Percentiles rank a stretch among this genome's conserved stretches.
These are phyloP conservation scores for Solanum tarijense DNA, from an alignment of 257 asterid species.

Conservation along the genomic window DNA sequence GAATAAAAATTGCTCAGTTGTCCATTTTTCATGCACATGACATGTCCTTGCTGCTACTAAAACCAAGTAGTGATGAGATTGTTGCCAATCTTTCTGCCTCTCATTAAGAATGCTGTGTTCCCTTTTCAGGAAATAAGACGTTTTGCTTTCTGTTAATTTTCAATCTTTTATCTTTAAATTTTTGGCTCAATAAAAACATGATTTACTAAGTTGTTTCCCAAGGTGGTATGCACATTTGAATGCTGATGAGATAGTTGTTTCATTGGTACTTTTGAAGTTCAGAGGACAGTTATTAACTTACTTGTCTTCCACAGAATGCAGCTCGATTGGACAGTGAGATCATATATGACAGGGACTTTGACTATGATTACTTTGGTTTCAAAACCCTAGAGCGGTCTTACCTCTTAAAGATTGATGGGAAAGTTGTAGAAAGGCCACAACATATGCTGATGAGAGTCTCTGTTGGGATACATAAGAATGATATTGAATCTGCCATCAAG, in stretches of 20 bases:
- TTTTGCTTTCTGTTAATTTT: background rate
- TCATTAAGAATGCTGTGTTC: background rate
- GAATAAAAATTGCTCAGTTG: background rate
- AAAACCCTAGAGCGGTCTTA: conserved; percentile 92
- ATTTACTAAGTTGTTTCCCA: background rate
- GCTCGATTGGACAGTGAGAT: conserved; percentile 86
- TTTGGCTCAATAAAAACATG: background rate
- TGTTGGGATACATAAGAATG: conserved; percentile 88
- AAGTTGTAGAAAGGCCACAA: conserved; percentile 94
- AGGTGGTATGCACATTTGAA: background rate
- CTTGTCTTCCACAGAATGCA: conserved; percentile 43
- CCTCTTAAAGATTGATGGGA: conserved; percentile 66
- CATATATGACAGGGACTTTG: conserved; percentile 88
- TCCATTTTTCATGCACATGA: background rate
- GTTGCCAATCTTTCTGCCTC: background rate
- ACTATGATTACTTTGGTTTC: conserved; percentile 89
- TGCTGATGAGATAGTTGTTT: background rate
- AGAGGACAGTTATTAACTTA: background rate
- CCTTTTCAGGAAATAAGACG: background rate
- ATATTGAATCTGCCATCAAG: conserved; percentile 59
- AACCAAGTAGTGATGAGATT: background rate
- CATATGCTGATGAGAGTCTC: conserved; percentile 98
- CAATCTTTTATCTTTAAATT: background rate
- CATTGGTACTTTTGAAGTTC: background rate
- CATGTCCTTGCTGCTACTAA: background rate